phyloP scores from a whole-genome alignment of 2,329 filamentous ascomycete species.

The Arthrinium puccinioides region DNA sequence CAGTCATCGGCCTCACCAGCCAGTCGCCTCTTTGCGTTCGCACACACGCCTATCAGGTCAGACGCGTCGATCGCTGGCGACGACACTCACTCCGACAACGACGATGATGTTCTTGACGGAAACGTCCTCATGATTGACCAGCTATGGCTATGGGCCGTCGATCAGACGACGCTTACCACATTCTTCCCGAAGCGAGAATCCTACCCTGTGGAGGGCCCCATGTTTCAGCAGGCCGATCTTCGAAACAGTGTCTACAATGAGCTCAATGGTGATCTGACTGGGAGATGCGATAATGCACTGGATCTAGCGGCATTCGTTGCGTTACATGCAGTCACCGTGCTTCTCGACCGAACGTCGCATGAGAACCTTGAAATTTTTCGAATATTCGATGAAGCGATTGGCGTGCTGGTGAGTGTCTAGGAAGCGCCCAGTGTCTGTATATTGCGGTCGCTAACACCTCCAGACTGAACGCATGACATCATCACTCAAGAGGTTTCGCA shows the following conservation, averaged over 20 bases:
- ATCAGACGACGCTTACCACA: conserved; percentile 42
- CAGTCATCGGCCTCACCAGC: conserved; percentile 10
- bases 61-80: conserved; percentile 3
- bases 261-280: conserved; percentile 56
- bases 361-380: conserved; percentile 56
- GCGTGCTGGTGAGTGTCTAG: conserved; percentile 41
- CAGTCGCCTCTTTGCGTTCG: conserved; percentile 11
- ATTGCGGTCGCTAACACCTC: not conserved
- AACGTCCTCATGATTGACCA: conserved; percentile 63
- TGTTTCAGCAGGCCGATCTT: conserved; percentile 54
- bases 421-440: not conserved
- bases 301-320: conserved; percentile 57
- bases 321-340: conserved; percentile 53
- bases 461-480: conserved; percentile 56
- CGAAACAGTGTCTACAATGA: conserved; percentile 60
- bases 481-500: conserved; percentile 55
- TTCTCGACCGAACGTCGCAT: conserved; percentile 52
- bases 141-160: conserved; percentile 54
- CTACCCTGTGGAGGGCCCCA: conserved; percentile 43
- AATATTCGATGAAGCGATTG: conserved; percentile 60
- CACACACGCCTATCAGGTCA: conserved; percentile 11
- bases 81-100: conserved; percentile 26
- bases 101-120: conserved; percentile 36
- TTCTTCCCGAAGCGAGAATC: conserved; percentile 51
- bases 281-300: conserved; percentile 52